Evolutionary conservation across 2,329 filamentous ascomycete genomes (phyloP).

Genomic region (Hymenoscyphus linearis): DNA sequence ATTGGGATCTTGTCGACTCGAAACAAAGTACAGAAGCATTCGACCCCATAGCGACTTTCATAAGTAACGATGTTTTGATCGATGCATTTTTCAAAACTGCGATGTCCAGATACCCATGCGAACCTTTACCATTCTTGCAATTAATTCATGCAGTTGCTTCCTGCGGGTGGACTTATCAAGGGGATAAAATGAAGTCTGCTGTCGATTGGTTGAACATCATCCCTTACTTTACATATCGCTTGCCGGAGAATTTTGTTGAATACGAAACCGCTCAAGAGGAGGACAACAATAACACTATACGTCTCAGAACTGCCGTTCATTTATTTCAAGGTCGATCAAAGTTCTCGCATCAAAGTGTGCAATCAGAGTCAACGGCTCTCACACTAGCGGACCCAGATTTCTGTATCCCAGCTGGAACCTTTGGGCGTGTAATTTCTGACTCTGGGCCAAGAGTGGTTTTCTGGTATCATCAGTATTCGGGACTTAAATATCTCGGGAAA

Average conservation of each 20-base stretch:
- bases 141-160: slow-evolving; percentile 62
- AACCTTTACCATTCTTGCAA: slow-evolving; percentile 72
- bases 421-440: slow-evolving; percentile 71
- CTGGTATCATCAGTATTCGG: slow-evolving; percentile 72
- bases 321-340: slow-evolving; percentile 49
- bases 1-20: slow-evolving; percentile 30
- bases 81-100: slow-evolving; percentile 46
- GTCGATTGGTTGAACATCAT: slow-evolving; percentile 63
- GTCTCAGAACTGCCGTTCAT: slow-evolving; percentile 57
- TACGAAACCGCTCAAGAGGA: slow-evolving; percentile 81
- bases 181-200: slow-evolving; percentile 41
- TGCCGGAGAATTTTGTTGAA: slow-evolving; percentile 66
- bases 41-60: slow-evolving; percentile 43
- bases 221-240: slow-evolving; percentile 68
- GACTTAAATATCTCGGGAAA: slow-evolving; percentile 72
- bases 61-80: slow-evolving; percentile 43
- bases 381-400: slow-evolving; percentile 43
- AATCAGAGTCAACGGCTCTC: slow-evolving; percentile 17
- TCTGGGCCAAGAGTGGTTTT: slow-evolving; percentile 69
- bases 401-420: slow-evolving; percentile 59
- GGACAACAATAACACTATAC: slow-evolving; percentile 75
- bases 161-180: slow-evolving; percentile 34
- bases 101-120: slow-evolving; percentile 76
- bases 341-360: slow-evolving; percentile 4
- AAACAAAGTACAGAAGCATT: slow-evolving; percentile 16